Percentiles rank a stretch among this genome's conserved stretches.
Evolutionary conservation across 2,329 filamentous ascomycete genomes (phyloP).

Genomic region (Bipolaris cookei): DNA sequence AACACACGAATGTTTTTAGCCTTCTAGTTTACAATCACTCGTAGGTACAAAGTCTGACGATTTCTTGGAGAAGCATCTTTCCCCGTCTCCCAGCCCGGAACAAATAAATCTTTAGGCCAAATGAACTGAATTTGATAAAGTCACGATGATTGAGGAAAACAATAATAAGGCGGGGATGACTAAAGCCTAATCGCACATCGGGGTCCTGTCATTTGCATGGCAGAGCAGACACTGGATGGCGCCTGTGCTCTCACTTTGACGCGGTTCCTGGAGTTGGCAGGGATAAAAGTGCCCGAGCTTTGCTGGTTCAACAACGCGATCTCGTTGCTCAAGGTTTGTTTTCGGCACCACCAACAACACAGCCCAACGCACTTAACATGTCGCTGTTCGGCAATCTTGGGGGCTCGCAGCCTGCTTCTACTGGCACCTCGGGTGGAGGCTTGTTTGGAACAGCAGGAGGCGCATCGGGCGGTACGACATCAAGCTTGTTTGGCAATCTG

Average conservation of each 20-base stretch:
- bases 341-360: conserved; percentile 41
- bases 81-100: background rate
- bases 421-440: conserved; percentile 27
- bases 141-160: background rate
- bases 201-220: background rate
- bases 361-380: conserved; percentile 37
- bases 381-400: conserved; percentile 44
- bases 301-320: conserved; percentile 33
- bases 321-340: conserved; percentile 31
- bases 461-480: conserved; percentile 31
- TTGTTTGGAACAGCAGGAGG: conserved; percentile 37
- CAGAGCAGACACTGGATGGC: background rate
- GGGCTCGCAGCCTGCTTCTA: conserved; percentile 38
- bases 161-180: background rate
- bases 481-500: conserved; percentile 40
- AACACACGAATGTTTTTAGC: background rate
- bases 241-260: conserved; percentile 7
- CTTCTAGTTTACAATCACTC: background rate
- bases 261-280: conserved; percentile 21
- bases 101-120: too few species aligned
- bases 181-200: background rate
- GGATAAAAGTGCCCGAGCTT: conserved; percentile 19
- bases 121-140: background rate
- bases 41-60: background rate
- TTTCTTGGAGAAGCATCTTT: background rate